Conservation (phyloP, 768 basidiomycete genomes). For the Chalciporus chontae region DNA sequence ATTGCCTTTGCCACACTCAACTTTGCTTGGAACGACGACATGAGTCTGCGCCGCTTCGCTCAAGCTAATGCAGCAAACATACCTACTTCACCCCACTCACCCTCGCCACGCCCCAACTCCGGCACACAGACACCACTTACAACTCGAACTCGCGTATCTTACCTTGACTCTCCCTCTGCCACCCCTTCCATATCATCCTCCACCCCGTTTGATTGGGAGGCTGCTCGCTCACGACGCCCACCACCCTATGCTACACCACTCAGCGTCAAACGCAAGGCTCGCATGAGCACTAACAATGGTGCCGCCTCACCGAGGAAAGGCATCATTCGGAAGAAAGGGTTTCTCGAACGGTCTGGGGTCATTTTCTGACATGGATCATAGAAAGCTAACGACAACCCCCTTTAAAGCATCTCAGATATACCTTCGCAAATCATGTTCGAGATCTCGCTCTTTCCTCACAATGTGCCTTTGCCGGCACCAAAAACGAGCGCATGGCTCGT, state of each 20-base stretch:
- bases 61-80: conserved; percentile 42
- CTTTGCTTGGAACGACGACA: conserved; percentile 19
- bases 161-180: conserved; percentile 56
- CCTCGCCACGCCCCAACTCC: conserved; percentile 29
- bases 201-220: conserved; percentile 84
- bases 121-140: conserved; percentile 43
- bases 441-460: conserved; percentile 78
- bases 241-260: conserved; percentile 71
- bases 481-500: conserved; percentile 63
- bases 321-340: conserved; percentile 58
- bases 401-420: conserved; percentile 52
- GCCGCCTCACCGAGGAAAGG: conserved; percentile 43
- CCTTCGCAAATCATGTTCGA: conserved; percentile 76
- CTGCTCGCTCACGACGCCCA: conserved; percentile 64
- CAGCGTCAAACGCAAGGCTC: conserved; percentile 40
- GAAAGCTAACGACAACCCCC: conserved; percentile 17
- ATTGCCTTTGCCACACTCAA: background rate
- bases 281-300: conserved; percentile 33
- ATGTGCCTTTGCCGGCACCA: conserved; percentile 68
- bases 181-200: conserved; percentile 76
- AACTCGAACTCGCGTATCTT: conserved; percentile 46
- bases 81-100: conserved; percentile 41
- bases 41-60: conserved; percentile 58
- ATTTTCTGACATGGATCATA: conserved; percentile 3
- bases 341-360: conserved; percentile 53